Conservation (phyloP, 208 protist genomes). For the Trypanosoma vivax region DNA sequence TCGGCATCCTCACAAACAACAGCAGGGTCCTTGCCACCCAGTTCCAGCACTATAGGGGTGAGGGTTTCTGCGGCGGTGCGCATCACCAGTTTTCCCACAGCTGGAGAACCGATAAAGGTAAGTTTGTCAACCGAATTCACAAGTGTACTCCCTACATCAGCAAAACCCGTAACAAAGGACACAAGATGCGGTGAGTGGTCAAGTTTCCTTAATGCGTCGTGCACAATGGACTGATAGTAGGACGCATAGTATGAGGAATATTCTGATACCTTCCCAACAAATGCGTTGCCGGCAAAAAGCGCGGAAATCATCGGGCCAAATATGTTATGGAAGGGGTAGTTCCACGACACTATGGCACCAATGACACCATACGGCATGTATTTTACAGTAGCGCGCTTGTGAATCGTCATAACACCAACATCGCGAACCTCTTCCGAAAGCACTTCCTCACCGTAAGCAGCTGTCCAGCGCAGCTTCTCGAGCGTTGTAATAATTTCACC, state of each 20-base stretch:
- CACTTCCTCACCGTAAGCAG: constrained; percentile 68
- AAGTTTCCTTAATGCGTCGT: constrained; percentile 72
- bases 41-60: constrained; percentile 91
- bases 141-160: constrained; percentile 86
- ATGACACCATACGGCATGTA: constrained; percentile 90
- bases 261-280: constrained; percentile 93
- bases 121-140: constrained; percentile 89
- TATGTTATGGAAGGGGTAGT: constrained; percentile 96
- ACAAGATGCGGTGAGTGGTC: constrained; percentile 90
- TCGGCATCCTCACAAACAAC: constrained; percentile 90
- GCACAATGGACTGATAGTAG: constrained; percentile 90
- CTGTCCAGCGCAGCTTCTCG: constrained; percentile 90
- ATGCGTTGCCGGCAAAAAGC: constrained; percentile 92
- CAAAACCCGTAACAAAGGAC: constrained; percentile 90
- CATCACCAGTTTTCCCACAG: constrained; percentile 88
- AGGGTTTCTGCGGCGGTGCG: constrained; percentile 83
- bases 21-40: constrained; percentile 93
- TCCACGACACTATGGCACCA: constrained; percentile 91
- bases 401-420: constrained; percentile 82
- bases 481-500: constrained; percentile 90
- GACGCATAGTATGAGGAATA: constrained; percentile 89
- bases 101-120: constrained; percentile 89
- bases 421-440: constrained; percentile 76
- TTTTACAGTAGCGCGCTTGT: constrained; percentile 79
- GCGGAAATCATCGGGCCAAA: constrained; percentile 91